These are phyloP conservation scores for Gyrodon lividus DNA, from an alignment of 768 basidiomycete species.

Conservation along the genomic window DNA sequence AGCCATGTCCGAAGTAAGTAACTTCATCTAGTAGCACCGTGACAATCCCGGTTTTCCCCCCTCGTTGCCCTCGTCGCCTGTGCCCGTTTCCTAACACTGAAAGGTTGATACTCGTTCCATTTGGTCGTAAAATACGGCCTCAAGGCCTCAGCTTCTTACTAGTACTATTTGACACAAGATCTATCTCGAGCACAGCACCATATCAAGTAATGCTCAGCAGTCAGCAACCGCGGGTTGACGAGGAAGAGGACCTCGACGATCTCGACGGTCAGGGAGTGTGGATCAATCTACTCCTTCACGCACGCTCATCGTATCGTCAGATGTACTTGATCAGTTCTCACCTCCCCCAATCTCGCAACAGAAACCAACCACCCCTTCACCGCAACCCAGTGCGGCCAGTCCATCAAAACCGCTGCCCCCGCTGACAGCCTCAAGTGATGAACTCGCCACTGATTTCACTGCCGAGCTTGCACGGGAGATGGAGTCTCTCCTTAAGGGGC, in stretches of 20 bases:
- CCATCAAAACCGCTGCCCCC: conserved; percentile 15
- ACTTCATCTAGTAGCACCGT: too few relatives aligned
- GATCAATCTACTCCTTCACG: not conserved
- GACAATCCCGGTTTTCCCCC: too few relatives aligned
- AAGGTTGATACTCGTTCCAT: too few relatives aligned
- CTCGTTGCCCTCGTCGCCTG: too few relatives aligned
- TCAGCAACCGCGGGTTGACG: conserved; percentile 25
- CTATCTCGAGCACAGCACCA: too few relatives aligned
- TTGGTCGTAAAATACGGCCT: too few relatives aligned
- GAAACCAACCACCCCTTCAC: conserved; percentile 13
- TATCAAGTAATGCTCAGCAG: conserved; percentile 9
- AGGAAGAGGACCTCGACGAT: conserved; percentile 42
- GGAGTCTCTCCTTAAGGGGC: conserved; percentile 39
- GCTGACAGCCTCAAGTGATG: conserved; percentile 1
- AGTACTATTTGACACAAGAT: too few relatives aligned
- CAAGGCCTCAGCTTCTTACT: too few relatives aligned
- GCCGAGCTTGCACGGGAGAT: conserved; percentile 43
- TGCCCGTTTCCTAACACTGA: too few relatives aligned
- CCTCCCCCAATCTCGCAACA: conserved; percentile 16
- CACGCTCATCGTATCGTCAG: conserved; percentile 28
- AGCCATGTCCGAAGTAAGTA: too few relatives aligned
- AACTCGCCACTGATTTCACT: conserved; percentile 34
- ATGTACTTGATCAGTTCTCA: conserved; percentile 49
- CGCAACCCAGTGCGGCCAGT: conserved; percentile 16
- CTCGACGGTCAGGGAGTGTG: conserved; percentile 37